Conservation (phyloP, 495 filamentous ascomycete species). For the Geopyxis carbonaria region DNA sequence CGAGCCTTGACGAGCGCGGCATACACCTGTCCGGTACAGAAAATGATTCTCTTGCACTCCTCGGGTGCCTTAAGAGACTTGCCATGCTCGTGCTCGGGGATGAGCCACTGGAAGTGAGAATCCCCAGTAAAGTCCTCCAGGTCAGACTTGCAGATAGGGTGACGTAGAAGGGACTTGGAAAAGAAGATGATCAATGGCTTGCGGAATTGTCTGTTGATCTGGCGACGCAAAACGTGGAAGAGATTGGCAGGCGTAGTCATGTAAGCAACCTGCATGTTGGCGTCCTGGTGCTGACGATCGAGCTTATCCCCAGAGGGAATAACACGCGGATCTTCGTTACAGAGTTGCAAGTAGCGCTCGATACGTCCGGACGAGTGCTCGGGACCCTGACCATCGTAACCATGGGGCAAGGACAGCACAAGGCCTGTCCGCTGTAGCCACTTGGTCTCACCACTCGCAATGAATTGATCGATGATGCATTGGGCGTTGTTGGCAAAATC, state of each 20-base stretch:
- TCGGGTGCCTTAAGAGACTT: constrained; percentile 56
- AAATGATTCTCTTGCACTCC: constrained; percentile 81
- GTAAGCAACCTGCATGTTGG: constrained; percentile 96
- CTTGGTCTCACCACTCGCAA: constrained; percentile 92
- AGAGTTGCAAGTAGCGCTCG: constrained; percentile 93
- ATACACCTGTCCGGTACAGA: constrained; percentile 93
- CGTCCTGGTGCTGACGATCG: constrained; percentile 95
- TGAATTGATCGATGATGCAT: constrained; percentile 97
- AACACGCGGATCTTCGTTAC: constrained; percentile 90
- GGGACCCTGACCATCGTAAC: constrained; percentile 94
- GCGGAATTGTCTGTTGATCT: constrained; percentile 97
- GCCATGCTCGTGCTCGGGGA: constrained; percentile 68
- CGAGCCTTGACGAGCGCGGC: constrained; percentile 81
- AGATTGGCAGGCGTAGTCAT: constrained; percentile 84
- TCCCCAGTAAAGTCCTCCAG: constrained; percentile 81
- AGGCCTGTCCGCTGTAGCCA: constrained; percentile 95
- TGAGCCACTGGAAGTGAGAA: constrained; percentile 90
- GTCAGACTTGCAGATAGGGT: constrained; percentile 72
- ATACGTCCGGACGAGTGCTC: constrained; percentile 97
- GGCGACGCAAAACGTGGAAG: constrained; percentile 89
- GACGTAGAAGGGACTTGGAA: constrained; percentile 83
- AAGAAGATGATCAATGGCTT: constrained; percentile 97
- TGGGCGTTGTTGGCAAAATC: constrained; percentile 99
- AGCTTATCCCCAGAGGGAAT: constrained; percentile 78
- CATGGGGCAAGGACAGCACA: constrained; percentile 86